phyloP scores from a whole-genome alignment of 176 grass and related monocot genomes.

The Avena insularis region DNA sequence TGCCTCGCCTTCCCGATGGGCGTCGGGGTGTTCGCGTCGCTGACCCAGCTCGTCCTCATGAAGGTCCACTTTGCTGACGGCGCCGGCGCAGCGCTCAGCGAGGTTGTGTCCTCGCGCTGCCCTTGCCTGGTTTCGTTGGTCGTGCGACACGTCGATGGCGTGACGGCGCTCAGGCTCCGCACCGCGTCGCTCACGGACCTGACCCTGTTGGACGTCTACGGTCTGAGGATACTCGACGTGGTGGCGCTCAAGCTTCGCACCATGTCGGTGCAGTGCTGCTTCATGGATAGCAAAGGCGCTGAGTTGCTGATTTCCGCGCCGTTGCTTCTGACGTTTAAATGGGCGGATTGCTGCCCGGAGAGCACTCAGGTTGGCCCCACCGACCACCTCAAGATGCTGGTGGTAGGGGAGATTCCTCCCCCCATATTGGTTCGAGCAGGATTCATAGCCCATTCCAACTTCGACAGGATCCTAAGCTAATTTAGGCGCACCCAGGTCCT shows the following conservation, averaged over 20 bases:
- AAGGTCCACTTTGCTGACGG: background rate
- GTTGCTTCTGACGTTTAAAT: background rate
- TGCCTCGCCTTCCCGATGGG: background rate
- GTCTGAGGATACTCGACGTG: background rate
- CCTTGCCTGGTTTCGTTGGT: background rate
- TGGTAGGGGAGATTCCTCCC: background rate
- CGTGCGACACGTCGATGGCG: background rate
- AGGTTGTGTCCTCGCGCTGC: background rate
- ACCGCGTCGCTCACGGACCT: background rate
- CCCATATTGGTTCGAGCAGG: background rate
- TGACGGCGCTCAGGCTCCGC: background rate
- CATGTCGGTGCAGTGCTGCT: background rate
- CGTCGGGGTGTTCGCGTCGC: background rate
- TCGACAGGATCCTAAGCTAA: background rate
- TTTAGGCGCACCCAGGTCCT: background rate
- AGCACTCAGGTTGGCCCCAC: background rate
- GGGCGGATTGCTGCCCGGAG: background rate
- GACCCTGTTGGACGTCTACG: background rate
- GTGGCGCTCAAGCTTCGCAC: background rate
- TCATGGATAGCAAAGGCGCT: background rate
- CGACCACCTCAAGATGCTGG: background rate
- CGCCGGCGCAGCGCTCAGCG: background rate
- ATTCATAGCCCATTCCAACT: background rate
- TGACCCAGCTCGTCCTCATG: background rate
- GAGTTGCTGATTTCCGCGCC: background rate